Evolutionary conservation across 257 asterid genomes (phyloP).

Genomic region (Rubia yunnanensis): DNA sequence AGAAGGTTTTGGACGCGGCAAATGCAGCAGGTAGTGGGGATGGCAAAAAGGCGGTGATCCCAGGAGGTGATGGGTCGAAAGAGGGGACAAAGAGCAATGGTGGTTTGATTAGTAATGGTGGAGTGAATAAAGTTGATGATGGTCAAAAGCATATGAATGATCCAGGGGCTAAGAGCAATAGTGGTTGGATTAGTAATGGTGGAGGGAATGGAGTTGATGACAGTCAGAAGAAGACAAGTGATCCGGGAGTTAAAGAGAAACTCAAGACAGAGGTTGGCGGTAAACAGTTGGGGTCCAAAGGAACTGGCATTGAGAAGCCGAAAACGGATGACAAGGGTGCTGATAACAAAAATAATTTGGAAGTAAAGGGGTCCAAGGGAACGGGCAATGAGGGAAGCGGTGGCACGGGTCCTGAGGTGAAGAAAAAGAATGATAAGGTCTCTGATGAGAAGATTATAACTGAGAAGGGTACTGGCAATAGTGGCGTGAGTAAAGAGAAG

Average conservation of each 20-base stretch:
- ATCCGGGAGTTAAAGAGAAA: neutral
- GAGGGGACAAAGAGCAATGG: constrained; percentile 5
- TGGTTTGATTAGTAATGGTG: constrained; percentile 2
- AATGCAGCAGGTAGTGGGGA: constrained; percentile 20
- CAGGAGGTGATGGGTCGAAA: constrained; percentile 12
- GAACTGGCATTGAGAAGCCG: neutral
- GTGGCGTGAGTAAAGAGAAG: constrained; percentile 29
- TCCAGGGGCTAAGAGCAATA: neutral
- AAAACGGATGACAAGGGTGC: neutral
- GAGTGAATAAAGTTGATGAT: neutral
- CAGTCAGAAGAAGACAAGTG: neutral
- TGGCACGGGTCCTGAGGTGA: neutral
- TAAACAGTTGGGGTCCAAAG: constrained; percentile 4
- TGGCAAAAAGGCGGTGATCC: constrained; percentile 25
- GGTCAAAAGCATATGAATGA: neutral
- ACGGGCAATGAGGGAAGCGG: neutral
- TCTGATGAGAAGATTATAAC: constrained; percentile 15
- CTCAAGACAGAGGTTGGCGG: neutral
- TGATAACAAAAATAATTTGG: neutral
- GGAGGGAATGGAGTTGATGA: neutral
- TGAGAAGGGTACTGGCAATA: constrained; percentile 12
- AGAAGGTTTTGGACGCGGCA: constrained; percentile 6
- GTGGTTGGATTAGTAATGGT: neutral
- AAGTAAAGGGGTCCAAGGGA: neutral
- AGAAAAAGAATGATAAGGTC: constrained; percentile 16